phyloP scores from a whole-genome alignment of 2,329 filamentous ascomycete genomes.

The Neocatenulostroma microsporum region DNA sequence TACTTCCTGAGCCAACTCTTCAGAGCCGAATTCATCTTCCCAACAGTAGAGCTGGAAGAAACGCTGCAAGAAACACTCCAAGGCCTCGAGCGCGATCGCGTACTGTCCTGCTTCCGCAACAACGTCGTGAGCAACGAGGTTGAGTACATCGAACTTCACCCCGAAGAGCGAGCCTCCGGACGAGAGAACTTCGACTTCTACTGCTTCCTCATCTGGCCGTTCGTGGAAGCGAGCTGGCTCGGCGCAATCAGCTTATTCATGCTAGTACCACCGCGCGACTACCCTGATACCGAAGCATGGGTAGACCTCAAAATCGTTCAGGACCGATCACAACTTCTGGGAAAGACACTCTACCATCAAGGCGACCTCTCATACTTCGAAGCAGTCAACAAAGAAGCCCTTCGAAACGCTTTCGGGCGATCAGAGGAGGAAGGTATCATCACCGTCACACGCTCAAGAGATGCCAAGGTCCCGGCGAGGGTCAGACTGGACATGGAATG shows the following conservation, averaged over 20 bases:
- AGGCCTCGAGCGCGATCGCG: constrained; percentile 68
- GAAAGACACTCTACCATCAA: constrained; percentile 95
- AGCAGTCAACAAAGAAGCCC: constrained; percentile 94
- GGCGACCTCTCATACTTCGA: constrained; percentile 96
- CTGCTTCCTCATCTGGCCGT: constrained; percentile 97
- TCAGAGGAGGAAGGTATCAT: constrained; percentile 91
- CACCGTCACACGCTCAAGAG: constrained; percentile 53
- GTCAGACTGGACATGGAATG: constrained; percentile 54
- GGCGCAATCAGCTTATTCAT: constrained; percentile 83
- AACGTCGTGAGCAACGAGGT: constrained; percentile 45
- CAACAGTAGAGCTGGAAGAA: constrained; percentile 68
- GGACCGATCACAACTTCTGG: constrained; percentile 66
- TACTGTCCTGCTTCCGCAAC: constrained; percentile 60
- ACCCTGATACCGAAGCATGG: constrained; percentile 59
- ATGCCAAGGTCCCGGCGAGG: constrained; percentile 48
- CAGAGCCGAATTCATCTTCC: constrained; percentile 94
- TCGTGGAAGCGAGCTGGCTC: constrained; percentile 90
- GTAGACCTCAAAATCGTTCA: constrained; percentile 48
- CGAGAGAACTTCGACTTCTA: constrained; percentile 95
- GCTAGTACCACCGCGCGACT: constrained; percentile 40
- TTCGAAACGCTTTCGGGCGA: constrained; percentile 83
- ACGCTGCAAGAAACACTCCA: constrained; percentile 76
- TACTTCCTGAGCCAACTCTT: constrained; percentile 88
- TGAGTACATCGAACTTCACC: constrained; percentile 62
- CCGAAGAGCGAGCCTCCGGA: constrained; percentile 68